Conservation (phyloP, 495 filamentous ascomycete genomes). For the Parmelia sp. region DNA sequence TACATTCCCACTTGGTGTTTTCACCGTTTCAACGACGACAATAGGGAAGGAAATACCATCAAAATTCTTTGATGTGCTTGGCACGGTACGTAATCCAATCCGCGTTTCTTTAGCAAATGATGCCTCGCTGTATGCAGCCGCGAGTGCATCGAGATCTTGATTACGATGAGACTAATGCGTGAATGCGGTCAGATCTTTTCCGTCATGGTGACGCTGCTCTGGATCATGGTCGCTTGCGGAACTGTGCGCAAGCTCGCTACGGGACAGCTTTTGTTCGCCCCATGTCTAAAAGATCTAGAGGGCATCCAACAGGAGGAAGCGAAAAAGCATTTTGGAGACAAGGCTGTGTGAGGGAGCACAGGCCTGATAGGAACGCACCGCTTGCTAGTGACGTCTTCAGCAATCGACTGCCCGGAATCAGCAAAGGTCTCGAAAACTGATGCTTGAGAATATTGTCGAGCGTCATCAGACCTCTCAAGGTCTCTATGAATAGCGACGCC, state of each 20-base stretch:
- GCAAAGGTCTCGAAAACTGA: no score
- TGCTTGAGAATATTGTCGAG: no score
- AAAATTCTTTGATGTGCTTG: constrained; percentile 48
- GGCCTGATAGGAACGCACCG: no score
- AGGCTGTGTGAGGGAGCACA: constrained; percentile 6
- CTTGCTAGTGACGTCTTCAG: no score
- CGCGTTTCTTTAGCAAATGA: no score
- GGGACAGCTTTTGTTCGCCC: constrained; percentile 46
- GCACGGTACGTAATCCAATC: constrained; percentile 33
- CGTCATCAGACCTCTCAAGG: no score
- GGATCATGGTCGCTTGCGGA: constrained; percentile 43
- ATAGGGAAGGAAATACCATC: constrained; percentile 47
- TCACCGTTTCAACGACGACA: constrained; percentile 43
- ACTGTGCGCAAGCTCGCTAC: constrained; percentile 41
- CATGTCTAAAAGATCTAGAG: constrained; percentile 44
- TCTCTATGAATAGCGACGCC: no score
- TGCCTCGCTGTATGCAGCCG: no score
- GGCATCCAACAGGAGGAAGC: constrained; percentile 20
- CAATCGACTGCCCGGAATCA: no score
- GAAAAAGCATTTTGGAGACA: constrained; percentile 25
- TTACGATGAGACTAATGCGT: constrained; percentile 13
- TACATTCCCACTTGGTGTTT: constrained; percentile 52
- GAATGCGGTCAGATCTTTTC: constrained; percentile 39
- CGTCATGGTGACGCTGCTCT: constrained; percentile 42
- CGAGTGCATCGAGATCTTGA: no score